These are phyloP conservation scores for Takashimella tepidaria DNA, from an alignment of 1,284 basidiomycete species.

Conservation along the genomic window DNA sequence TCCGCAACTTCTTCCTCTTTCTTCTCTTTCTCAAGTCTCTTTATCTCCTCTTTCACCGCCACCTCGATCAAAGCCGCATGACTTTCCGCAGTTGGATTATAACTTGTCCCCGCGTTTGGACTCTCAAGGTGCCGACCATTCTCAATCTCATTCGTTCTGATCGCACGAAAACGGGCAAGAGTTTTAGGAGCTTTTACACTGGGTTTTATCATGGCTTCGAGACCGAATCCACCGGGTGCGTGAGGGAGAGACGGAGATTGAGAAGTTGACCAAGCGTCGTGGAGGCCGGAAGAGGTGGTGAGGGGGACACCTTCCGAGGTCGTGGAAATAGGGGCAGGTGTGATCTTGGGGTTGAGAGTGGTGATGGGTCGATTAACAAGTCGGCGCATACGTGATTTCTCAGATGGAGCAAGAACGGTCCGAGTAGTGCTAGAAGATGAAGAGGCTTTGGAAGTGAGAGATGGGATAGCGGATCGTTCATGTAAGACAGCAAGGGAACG, in stretches of 20 bases:
- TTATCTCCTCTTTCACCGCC: conserved; percentile 66
- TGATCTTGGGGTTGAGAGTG: too few species aligned
- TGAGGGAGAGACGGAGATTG: not conserved
- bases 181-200: conserved; percentile 40
- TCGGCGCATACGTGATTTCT: conserved; percentile 67
- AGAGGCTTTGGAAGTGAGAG: conserved; percentile 57
- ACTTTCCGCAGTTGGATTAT: conserved; percentile 76
- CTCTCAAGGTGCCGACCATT: conserved; percentile 55
- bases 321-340: conserved; percentile 49
- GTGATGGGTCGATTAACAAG: conserved; percentile 67
- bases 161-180: conserved; percentile 27
- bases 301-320: conserved; percentile 6
- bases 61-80: conserved; percentile 69
- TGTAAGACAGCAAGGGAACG: conserved; percentile 76
- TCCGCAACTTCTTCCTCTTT: conserved; percentile 53
- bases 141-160: conserved; percentile 17
- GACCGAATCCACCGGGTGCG: conserved; percentile 31
- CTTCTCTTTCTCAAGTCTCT: conserved; percentile 56
- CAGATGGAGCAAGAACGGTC: conserved; percentile 52
- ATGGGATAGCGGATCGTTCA: conserved; percentile 78
- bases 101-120: conserved; percentile 85
- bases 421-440: conserved; percentile 39
- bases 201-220: conserved; percentile 31
- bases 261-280: conserved; percentile 17
- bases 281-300: conserved; percentile 10